A percentile compares a stretch with the other conserved stretches of the same genome.
Evolutionary conservation across 495 filamentous ascomycete species (phyloP).

Genomic region (Aspergillus mulundensis): DNA sequence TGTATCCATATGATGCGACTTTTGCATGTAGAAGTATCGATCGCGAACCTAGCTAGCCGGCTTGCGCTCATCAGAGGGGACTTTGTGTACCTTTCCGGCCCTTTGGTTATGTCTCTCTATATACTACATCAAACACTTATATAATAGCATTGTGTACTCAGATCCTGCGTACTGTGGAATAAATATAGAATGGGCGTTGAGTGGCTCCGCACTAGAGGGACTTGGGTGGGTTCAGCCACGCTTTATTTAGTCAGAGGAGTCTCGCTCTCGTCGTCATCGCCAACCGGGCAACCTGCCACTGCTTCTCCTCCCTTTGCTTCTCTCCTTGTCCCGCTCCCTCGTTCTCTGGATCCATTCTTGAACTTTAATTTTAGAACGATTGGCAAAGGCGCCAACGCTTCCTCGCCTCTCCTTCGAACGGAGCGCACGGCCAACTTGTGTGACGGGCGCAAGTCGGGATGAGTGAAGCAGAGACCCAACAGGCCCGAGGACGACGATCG

Average conservation of each 20-base stretch:
- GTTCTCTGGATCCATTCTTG: not conserved
- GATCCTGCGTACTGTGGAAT: not conserved
- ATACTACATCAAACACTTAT: not conserved
- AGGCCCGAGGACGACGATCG: constrained; percentile 32
- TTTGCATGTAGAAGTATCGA: constrained; percentile 18
- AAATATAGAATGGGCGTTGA: not conserved
- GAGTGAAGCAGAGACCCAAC: constrained; percentile 36
- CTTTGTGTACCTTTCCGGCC: not conserved
- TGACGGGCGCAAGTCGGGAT: constrained; percentile 35
- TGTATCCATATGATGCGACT: not conserved
- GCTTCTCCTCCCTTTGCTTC: constrained; percentile 1
- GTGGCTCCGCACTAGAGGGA: not conserved
- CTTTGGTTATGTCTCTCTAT: not conserved
- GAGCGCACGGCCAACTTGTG: constrained; percentile 12
- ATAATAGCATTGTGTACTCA: not conserved
- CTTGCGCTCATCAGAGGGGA: not conserved
- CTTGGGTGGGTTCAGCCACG: constrained; percentile 3
- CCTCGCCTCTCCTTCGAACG: constrained; percentile 5
- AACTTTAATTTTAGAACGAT: not conserved
- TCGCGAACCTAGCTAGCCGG: not conserved
- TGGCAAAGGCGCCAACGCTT: not conserved
- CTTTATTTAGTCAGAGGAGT: constrained; percentile 2
- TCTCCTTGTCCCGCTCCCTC: not conserved
- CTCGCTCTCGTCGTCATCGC: constrained; percentile 8
- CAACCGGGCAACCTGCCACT: constrained; percentile 5